Evolutionary conservation across 176 grass and related monocot species (phyloP).

Genomic region (Otatea glauca): DNA sequence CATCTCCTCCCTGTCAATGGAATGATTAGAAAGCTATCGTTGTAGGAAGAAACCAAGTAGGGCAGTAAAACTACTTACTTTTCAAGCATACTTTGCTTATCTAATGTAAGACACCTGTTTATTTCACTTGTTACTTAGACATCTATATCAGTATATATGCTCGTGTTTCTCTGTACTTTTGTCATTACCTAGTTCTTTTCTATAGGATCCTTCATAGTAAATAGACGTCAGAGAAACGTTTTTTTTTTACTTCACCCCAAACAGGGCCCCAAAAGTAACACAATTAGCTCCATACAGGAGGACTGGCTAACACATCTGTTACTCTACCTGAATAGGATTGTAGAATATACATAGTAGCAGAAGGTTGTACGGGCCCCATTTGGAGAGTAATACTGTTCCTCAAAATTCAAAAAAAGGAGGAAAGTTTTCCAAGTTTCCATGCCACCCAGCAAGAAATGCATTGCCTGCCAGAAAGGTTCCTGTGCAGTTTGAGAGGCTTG

Average conservation of each 20-base stretch:
- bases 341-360: slow-evolving; percentile 1
- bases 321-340: neutral
- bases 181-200: neutral
- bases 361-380: neutral
- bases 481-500: too few species aligned
- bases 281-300: neutral
- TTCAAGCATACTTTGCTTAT: neutral
- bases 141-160: neutral
- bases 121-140: neutral
- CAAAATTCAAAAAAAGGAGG: slow-evolving; percentile 15
- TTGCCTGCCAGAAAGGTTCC: slow-evolving; percentile 59
- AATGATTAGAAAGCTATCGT: neutral
- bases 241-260: neutral
- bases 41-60: neutral
- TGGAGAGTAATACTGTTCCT: slow-evolving; percentile 3
- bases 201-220: neutral
- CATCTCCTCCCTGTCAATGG: slow-evolving; percentile 60
- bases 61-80: neutral
- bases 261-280: too few species aligned
- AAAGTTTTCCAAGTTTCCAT: slow-evolving; percentile 13
- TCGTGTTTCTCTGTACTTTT: neutral
- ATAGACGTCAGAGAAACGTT: neutral
- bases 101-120: neutral
- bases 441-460: slow-evolving; percentile 44
- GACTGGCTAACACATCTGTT: too few species aligned